Evolutionary conservation across 2,329 filamentous ascomycete species (phyloP).

Genomic region (Neobulgaria alba): DNA sequence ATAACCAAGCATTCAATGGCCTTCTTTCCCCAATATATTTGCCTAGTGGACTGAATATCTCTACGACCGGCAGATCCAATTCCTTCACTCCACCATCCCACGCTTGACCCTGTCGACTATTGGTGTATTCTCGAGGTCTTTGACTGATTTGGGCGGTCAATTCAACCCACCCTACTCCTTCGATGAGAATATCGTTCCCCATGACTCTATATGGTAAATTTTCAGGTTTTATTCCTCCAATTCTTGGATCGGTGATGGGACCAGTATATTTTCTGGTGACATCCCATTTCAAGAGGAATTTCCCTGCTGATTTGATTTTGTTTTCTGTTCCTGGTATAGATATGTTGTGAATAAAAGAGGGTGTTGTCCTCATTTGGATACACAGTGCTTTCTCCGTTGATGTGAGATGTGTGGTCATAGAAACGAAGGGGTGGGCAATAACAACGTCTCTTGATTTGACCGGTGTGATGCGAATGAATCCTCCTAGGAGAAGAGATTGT

Average conservation of each 20-base stretch:
- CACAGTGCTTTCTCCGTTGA: constrained; percentile 69
- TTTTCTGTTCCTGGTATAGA: constrained; percentile 47
- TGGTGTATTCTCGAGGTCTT: constrained; percentile 31
- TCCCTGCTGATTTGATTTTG: constrained; percentile 61
- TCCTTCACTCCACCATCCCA: constrained; percentile 16
- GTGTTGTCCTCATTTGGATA: constrained; percentile 57
- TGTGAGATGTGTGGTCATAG: constrained; percentile 68
- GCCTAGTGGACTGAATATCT: constrained; percentile 82
- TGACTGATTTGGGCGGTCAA: constrained; percentile 71
- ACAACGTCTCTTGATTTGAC: constrained; percentile 55
- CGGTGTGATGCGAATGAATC: constrained; percentile 81
- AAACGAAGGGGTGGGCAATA: constrained; percentile 80
- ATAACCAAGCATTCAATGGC: constrained; percentile 64
- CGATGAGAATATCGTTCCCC: constrained; percentile 76
- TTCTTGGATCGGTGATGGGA: constrained; percentile 56
- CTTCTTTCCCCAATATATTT: constrained; percentile 59
- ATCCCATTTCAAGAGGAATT: constrained; percentile 68
- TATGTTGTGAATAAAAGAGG: constrained; percentile 55
- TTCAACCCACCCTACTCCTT: constrained; percentile 92
- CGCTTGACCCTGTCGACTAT: constrained; percentile 7
- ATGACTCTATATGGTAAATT: constrained; percentile 72
- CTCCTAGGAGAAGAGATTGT: constrained; percentile 76
- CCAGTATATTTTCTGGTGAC: constrained; percentile 75
- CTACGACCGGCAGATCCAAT: constrained; percentile 58
- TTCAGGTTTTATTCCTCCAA: constrained; percentile 54